Conservation (phyloP, 352 stramenopile genomes). For the Pythium brassicae region DNA sequence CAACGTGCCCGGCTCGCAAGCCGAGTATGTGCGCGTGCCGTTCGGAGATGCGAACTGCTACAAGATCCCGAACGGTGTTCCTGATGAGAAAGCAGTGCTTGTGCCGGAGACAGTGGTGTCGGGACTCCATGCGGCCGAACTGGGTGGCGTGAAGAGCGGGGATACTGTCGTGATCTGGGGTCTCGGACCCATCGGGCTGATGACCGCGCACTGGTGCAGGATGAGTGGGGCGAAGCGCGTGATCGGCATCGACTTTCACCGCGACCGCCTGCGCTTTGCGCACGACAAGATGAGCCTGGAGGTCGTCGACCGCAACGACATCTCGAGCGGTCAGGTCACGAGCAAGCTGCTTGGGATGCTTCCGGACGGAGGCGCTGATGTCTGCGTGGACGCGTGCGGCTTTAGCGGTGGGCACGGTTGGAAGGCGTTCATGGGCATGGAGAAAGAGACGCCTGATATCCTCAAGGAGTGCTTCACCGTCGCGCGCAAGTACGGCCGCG, state of each 20-base stretch:
- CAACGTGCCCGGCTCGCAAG: conserved; percentile 62
- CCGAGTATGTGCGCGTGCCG: conserved; percentile 73
- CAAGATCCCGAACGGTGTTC: conserved; percentile 44
- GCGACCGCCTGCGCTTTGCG: conserved; percentile 50
- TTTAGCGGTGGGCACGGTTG: conserved; percentile 27
- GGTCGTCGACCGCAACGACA: conserved; percentile 46
- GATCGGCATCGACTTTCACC: conserved; percentile 45
- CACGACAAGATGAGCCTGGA: conserved; percentile 56
- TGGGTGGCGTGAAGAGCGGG: conserved; percentile 38
- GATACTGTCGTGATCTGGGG: conserved; percentile 69
- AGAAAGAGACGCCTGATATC: conserved; percentile 43
- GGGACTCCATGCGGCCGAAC: conserved; percentile 56
- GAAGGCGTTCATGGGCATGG: conserved; percentile 46
- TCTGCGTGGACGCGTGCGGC: conserved; percentile 50
- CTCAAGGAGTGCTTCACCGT: conserved; percentile 53
- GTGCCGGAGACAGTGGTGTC: conserved; percentile 52
- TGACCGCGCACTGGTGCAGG: conserved; percentile 57
- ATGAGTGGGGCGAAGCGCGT: conserved; percentile 57
- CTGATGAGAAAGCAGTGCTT: conserved; percentile 64
- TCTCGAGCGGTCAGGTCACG: conserved; percentile 43
- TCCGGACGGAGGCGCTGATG: conserved; percentile 44
- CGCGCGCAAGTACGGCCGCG: conserved; percentile 28
- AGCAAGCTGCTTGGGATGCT: conserved; percentile 47
- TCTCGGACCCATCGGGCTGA: conserved; percentile 52
- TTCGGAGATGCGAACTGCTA: conserved; percentile 71